These are phyloP conservation scores for Flaveria brownii DNA, from an alignment of 129 eudicot species.

Conservation along the genomic window DNA sequence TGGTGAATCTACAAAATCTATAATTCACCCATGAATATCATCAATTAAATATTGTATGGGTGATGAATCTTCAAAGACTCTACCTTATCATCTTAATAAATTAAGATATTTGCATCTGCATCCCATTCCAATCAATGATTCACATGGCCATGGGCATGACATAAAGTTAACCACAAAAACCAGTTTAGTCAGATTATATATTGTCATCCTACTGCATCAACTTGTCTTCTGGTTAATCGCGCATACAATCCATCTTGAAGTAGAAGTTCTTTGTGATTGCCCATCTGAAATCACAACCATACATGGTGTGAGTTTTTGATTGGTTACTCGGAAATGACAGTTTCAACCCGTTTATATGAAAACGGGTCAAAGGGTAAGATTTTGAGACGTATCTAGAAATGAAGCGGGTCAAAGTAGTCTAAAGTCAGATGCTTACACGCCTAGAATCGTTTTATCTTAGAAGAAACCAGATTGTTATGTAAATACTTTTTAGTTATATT, in stretches of 20 bases:
- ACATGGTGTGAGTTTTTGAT: conserved; percentile 9
- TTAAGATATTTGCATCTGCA: conserved; percentile 9
- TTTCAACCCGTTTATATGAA: neutral
- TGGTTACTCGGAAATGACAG: neutral
- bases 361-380: neutral
- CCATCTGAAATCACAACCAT: conserved; percentile 61
- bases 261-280: conserved; percentile 80
- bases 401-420: neutral
- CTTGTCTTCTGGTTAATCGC: conserved; percentile 78
- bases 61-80: neutral
- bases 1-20: conserved; percentile 5
- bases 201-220: conserved; percentile 67
- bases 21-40: conserved; percentile 1
- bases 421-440: neutral
- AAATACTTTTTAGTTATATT: neutral
- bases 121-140: conserved; percentile 14
- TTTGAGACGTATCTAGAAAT: neutral
- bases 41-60: neutral
- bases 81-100: neutral
- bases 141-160: conserved; percentile 11
- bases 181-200: conserved; percentile 1
- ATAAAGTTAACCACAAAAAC: neutral
- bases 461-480: neutral
- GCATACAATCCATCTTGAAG: conserved; percentile 82
- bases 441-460: neutral